Evolutionary conservation across 106 monocot genomes (phyloP).

Genomic region (Iris macrosiphon): DNA sequence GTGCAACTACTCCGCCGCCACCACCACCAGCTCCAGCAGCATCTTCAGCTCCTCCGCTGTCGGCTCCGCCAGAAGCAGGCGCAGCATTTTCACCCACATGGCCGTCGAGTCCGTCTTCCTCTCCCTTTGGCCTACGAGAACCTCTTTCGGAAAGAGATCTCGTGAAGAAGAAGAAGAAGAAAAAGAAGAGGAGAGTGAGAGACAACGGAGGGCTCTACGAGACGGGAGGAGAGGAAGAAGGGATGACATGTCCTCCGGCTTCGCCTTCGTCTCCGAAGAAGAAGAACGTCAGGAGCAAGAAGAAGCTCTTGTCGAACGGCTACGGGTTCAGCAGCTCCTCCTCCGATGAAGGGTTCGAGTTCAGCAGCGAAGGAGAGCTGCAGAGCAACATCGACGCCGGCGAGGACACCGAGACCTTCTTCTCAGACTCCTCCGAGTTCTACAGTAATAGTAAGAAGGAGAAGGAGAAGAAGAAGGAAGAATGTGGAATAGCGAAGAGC

Average conservation of each 20-base stretch:
- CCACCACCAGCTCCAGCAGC: neutral
- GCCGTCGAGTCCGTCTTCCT: constrained; percentile 12
- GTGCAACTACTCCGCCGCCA: no score
- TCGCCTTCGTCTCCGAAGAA: constrained; percentile 5
- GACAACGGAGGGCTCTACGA: neutral
- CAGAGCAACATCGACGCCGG: constrained; percentile 17
- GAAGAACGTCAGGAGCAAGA: constrained; percentile 8
- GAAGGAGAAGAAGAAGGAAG: neutral
- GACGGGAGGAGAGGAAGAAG: neutral
- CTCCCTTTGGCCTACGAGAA: neutral
- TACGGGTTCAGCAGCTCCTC: constrained; percentile 47
- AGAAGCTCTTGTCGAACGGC: constrained; percentile 22
- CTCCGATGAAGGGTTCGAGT: constrained; percentile 13
- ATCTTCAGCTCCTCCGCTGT: neutral
- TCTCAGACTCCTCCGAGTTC: constrained; percentile 65
- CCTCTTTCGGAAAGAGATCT: no score
- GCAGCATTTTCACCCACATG: no score
- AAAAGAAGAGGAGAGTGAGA: no score
- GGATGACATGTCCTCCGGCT: constrained; percentile 1
- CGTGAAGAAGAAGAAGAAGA: neutral
- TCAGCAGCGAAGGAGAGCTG: constrained; percentile 23
- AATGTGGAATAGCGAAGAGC: neutral
- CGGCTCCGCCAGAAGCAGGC: constrained; percentile 1
- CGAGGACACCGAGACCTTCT: constrained; percentile 49
- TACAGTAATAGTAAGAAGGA: constrained; percentile 27